Conservation (phyloP, 306 rosid species). For the Acacia confusa region DNA sequence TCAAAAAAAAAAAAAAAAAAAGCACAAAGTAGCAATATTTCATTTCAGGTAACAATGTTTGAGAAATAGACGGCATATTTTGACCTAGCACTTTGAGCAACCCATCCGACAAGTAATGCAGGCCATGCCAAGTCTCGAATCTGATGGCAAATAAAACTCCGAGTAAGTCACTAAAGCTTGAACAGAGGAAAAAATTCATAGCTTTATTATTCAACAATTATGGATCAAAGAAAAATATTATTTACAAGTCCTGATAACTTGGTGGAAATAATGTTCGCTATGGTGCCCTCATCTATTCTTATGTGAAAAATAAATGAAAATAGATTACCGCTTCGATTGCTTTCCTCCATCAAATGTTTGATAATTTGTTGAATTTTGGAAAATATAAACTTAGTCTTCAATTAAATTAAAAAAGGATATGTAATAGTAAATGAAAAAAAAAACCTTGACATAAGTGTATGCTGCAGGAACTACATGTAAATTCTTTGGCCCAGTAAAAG, state of each 20-base stretch:
- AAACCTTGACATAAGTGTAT: constrained; percentile 83
- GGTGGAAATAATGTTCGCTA: too few species aligned
- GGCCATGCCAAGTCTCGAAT: constrained; percentile 77
- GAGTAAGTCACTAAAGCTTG: constrained; percentile 10
- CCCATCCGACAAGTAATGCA: constrained; percentile 69
- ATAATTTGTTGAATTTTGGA: neutral
- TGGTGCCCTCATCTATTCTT: neutral
- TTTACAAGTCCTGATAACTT: too few species aligned
- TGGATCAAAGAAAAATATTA: neutral
- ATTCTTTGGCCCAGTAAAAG: constrained; percentile 76
- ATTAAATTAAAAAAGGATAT: constrained; percentile 8
- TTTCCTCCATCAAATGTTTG: constrained; percentile 2
- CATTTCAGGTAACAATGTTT: constrained; percentile 23
- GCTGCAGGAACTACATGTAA: constrained; percentile 76
- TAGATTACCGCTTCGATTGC: constrained; percentile 18
- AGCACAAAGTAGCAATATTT: constrained; percentile 8
- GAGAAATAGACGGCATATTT: constrained; percentile 23
- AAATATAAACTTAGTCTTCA: constrained; percentile 8
- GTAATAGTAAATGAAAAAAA: constrained; percentile 10
- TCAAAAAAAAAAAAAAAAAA: neutral
- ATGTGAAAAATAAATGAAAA: neutral
- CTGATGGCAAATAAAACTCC: constrained; percentile 35
- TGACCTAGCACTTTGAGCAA: constrained; percentile 76
- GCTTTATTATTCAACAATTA: constrained; percentile 16
- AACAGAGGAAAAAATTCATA: constrained; percentile 13